Evolutionary conservation across 306 rosid genomes (phyloP), one percentile per base, ranked within the genome.

Genomic region (Rosa rugosa): DNA sequence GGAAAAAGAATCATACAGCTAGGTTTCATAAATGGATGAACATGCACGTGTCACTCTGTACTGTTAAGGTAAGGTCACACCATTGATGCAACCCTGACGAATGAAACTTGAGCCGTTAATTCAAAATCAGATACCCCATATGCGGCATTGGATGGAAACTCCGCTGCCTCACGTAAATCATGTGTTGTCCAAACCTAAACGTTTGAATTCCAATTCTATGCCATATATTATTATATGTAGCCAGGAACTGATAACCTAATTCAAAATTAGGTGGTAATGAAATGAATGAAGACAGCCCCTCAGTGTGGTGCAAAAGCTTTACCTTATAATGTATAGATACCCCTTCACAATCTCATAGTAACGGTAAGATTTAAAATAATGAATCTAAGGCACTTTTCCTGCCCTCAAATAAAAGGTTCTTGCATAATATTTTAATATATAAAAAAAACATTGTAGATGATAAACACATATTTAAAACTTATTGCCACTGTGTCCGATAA

Each of bases 1-100:
- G 71, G 46, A 66, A 5, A 20, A 40, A 18, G 71, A 66, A 66
- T 38, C 71, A 66, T 40, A 36, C 71, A 66, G 71, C 71, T 18
- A 18, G 49, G 27, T 66, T 66, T 65, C 70, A 65, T 36, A 36
- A 36, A 64, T 6, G 70, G 23, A 17, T 6, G 71, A 65, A 65
- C 70, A 65, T 65, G 70, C 70, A 62, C 20, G 68, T 62, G 42
- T 31, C 42, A 5, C 17, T 49, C 54, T 6, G 62, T 20, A 54
- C 62, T 54, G 1, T 22, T 53, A 17, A 17, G 60, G 60, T 20
- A 53, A 53, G 4, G 60, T 53, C 25, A 31, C 22, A 9, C 60
- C 60, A 0, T 7, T 18, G 59, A 53, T 18, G 23, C 59, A 53
- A 49, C 2, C 20, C 13, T 12, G 17, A 14, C 16, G 18, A 14